Base-by-base conservation (phyloP, 192 early-diverging fungal species). In the Backusella luteola region DNA sequence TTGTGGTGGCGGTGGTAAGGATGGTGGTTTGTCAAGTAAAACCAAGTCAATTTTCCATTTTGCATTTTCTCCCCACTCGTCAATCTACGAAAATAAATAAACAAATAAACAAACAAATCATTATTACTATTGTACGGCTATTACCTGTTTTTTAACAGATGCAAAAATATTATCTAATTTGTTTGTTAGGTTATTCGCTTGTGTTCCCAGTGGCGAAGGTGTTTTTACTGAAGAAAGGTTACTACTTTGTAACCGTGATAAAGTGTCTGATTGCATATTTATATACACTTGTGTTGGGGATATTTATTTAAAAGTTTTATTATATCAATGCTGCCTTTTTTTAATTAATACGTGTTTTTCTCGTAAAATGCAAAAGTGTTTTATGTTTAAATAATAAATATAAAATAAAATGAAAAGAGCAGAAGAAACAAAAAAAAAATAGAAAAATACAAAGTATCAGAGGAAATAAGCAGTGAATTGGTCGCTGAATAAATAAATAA, bases 41-140 rank as follows among this genome's bases (percentile, higher is more conserved):
- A 78, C 67, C n/a, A 78, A 67, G 46, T 78, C 77, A 35, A 78
- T 78, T 42, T 78, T 78, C 77, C 77, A 78, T 39, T 78, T 78
- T 39, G 77, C 77, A 74, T 78, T 73, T 52, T 78, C 77, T 36
- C 77, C 77, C 77, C 77, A 78, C 68, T 78, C 46, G 44, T 78
- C 77, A 78, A 78, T 78, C 77, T 78, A 46, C 6, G 15, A 63
- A 26, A 29, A 63, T 12, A 26, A 29, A 63, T 12, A 63, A 26
- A 63, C 26, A 44, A 71, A 71, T 39, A 71, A 71, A 71, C 9
- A 46, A 71, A 42, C 3, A 71, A 17, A 29, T 21, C 35, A 39
- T 0, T 19, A 36, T 8, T 69, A 1, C 39, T 36, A 8, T 15
- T n/a, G 4, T 71, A 29, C 8, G 6, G 3, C 14, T 46, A 39